These are phyloP conservation scores for Pseudodiploospora longispora DNA, from an alignment of 2,329 filamentous ascomycete species.

Conservation along the genomic window DNA sequence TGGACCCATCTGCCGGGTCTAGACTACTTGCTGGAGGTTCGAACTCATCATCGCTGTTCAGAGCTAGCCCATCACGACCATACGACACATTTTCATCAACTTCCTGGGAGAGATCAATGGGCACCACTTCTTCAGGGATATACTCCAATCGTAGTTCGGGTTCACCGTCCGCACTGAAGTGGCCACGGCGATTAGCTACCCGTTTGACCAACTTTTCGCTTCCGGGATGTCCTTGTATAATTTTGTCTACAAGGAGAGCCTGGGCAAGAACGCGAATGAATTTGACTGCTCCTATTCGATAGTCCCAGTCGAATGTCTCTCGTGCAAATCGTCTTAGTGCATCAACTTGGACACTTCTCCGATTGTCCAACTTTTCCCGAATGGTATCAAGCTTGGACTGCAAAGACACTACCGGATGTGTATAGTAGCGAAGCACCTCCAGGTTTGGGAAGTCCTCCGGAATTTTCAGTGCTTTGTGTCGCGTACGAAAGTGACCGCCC, in stretches of 20 bases:
- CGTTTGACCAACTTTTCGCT: constrained; percentile 48
- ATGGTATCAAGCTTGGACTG: constrained; percentile 33
- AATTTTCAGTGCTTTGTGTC: constrained; percentile 65
- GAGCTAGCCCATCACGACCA: constrained; percentile 46
- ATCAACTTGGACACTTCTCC: constrained; percentile 19
- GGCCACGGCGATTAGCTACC: constrained; percentile 60
- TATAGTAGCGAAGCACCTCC: constrained; percentile 79
- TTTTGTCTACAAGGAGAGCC: constrained; percentile 58
- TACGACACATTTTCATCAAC: constrained; percentile 49
- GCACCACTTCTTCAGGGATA: constrained; percentile 66
- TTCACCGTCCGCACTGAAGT: constrained; percentile 66
- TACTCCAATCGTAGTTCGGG: constrained; percentile 74
- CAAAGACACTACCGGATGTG: constrained; percentile 73
- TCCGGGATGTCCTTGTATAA: constrained; percentile 21
- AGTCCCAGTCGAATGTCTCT: constrained; percentile 82
- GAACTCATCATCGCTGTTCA: constrained; percentile 61
- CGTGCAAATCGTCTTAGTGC: constrained; percentile 66
- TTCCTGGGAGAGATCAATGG: constrained; percentile 67
- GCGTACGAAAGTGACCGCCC: constrained; percentile 68
- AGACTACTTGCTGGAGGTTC: constrained; percentile 29
- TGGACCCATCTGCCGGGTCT: constrained; percentile 12
- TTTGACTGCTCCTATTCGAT: constrained; percentile 70
- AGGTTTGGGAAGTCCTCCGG: constrained; percentile 74
- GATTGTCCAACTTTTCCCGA: constrained; percentile 16
- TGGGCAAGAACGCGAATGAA: constrained; percentile 75